phyloP scores from a whole-genome alignment of 1,284 basidiomycete species.

The Limonomyces culmigenus region DNA sequence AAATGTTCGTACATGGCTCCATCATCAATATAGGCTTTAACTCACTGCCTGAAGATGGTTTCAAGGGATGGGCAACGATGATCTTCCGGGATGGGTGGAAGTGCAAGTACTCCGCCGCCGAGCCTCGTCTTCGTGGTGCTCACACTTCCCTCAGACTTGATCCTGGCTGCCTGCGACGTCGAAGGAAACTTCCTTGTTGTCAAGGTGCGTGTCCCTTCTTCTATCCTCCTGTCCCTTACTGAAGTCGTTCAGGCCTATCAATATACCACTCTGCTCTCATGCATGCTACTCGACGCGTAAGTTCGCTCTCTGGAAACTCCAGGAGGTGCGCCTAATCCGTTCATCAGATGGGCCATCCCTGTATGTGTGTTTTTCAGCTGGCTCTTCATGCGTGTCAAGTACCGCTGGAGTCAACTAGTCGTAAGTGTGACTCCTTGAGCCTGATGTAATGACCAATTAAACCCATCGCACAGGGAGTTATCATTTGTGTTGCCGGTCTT shows the following conservation, averaged over 20 bases:
- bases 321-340: conserved; percentile 4
- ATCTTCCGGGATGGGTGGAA: conserved; percentile 67
- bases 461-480: conserved; percentile 33
- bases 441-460: not conserved
- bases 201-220: conserved; percentile 60
- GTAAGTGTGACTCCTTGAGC: conserved; percentile 28
- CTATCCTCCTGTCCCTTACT: conserved; percentile 2
- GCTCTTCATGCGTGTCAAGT: conserved; percentile 64
- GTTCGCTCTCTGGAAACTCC: conserved; percentile 11
- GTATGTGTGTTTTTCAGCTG: conserved; percentile 70
- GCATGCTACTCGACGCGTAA: conserved; percentile 74
- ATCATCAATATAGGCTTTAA: conserved; percentile 25
- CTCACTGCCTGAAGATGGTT: too few relatives aligned
- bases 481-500: conserved; percentile 60
- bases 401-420: conserved; percentile 69
- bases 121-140: not conserved
- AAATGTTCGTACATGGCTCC: too few relatives aligned
- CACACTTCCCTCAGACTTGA: conserved; percentile 32
- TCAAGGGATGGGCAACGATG: conserved; percentile 63
- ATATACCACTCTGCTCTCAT: conserved; percentile 74
- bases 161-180: conserved; percentile 66
- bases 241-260: conserved; percentile 52
- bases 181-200: conserved; percentile 75
- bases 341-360: conserved; percentile 65
- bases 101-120: conserved; percentile 28